A percentile compares a stretch with the other conserved stretches of the same genome.
Evolutionary conservation across 768 basidiomycete species (phyloP).

Genomic region (Suillus spraguei): DNA sequence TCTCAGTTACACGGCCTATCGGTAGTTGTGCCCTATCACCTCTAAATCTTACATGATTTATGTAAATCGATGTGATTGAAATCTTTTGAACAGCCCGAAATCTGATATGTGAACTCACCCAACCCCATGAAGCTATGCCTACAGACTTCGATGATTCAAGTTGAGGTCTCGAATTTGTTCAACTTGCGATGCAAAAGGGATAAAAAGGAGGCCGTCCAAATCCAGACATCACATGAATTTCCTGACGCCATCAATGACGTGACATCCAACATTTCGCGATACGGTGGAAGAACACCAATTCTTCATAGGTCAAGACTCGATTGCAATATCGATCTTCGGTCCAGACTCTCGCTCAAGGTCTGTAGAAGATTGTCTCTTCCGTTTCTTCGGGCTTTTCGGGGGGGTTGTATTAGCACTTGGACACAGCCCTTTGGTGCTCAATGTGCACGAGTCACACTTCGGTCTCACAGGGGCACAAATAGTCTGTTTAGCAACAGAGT

Average conservation of each 20-base stretch:
- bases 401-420: slow-evolving; percentile 57
- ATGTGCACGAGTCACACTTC: slow-evolving; percentile 62
- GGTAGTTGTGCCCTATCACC: neutral
- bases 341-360: slow-evolving; percentile 20
- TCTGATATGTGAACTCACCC: neutral
- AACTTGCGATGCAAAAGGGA: too few relatives aligned
- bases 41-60: neutral
- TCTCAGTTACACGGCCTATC: neutral
- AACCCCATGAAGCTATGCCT: neutral
- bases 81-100: neutral
- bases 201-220: too few relatives aligned
- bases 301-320: slow-evolving; percentile 27
- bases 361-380: slow-evolving; percentile 10
- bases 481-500: slow-evolving; percentile 40
- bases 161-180: too few relatives aligned
- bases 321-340: slow-evolving; percentile 41
- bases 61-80: neutral
- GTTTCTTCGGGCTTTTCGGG: slow-evolving; percentile 19
- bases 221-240: too few relatives aligned
- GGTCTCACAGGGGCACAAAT: slow-evolving; percentile 70
- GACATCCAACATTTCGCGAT: too few relatives aligned
- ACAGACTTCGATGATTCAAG: neutral
- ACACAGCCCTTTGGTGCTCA: slow-evolving; percentile 59
- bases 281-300: neutral
- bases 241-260: too few relatives aligned